These are phyloP conservation scores for Fusarium graminum DNA, from an alignment of 2,329 filamentous ascomycete genomes.

Conservation along the genomic window DNA sequence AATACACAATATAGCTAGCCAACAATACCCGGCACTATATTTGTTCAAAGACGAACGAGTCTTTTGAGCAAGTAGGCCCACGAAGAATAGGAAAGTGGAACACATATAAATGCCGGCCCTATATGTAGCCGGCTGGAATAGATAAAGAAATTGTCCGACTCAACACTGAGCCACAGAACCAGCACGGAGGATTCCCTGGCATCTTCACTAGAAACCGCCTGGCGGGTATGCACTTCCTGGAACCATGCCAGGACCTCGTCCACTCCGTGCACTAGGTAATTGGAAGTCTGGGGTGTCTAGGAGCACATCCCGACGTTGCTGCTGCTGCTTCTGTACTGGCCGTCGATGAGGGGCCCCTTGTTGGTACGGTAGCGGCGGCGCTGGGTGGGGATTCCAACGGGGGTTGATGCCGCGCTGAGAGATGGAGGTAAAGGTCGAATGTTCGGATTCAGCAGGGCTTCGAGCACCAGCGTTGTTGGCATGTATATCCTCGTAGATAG, in stretches of 20 bases:
- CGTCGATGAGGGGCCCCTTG: slow-evolving; percentile 59
- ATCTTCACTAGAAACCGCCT: slow-evolving; percentile 49
- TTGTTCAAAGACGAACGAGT: slow-evolving; percentile 27
- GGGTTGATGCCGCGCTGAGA: slow-evolving; percentile 91
- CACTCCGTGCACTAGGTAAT: slow-evolving; percentile 65
- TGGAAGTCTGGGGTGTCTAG: slow-evolving; percentile 91
- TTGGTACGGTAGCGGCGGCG: slow-evolving; percentile 59
- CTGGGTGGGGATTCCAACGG: slow-evolving; percentile 77
- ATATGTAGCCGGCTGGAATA: slow-evolving; percentile 6
- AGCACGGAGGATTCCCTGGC: slow-evolving; percentile 12
- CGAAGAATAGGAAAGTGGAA: slow-evolving; percentile 14
- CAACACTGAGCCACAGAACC: slow-evolving; percentile 1
- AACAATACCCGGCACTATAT: slow-evolving; percentile 23
- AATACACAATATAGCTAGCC: slow-evolving; percentile 17
- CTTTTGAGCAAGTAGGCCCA: slow-evolving; percentile 21
- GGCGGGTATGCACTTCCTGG: slow-evolving; percentile 67
- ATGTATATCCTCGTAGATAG: slow-evolving; percentile 73
- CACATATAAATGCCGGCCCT: slow-evolving; percentile 16
- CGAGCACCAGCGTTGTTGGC: slow-evolving; percentile 65
- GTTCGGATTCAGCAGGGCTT: slow-evolving; percentile 82
- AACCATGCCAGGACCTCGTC: slow-evolving; percentile 60
- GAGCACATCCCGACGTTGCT: slow-evolving; percentile 77
- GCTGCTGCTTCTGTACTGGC: slow-evolving; percentile 67
- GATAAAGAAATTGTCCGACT: slow-evolving; percentile 4
- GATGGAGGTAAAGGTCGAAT: slow-evolving; percentile 89